Evolutionary conservation across 2,329 filamentous ascomycete species (phyloP), one percentile per base, ranked within the genome.

Genomic region (Neophaeococcomyces mojaviensis): DNA sequence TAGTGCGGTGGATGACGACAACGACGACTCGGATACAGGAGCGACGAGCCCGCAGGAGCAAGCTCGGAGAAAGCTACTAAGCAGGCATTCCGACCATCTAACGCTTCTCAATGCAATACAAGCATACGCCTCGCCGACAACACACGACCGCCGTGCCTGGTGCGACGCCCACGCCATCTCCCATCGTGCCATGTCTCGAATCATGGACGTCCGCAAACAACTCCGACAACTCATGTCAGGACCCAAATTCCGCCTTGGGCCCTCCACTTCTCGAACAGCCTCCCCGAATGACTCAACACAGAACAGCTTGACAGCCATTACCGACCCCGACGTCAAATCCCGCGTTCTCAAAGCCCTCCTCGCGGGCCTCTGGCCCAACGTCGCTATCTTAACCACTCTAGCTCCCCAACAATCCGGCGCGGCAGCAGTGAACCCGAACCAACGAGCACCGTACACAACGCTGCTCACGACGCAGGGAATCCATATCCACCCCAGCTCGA

Each of bases 171-270:
- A 79, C 53, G 68, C 78, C 50, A 73, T 82, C 9, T 77, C 71
- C 2, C 79, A 82, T 54, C 70, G 79, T 32, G 78, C 79, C 3
- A 82, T 83, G 79, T 75, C 78, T 53, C 76, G 73, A 13, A 78
- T 81, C 3, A 79, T 82, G 77, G 72, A 58, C 42, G 55, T 58
- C 1, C 37, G 52, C 58, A 59, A 53, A 53, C 55, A 58, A 34
- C 43, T 58, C 30, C 47, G 43, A 1, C 38, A 44, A 4, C 36
- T 56, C 24, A 54, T 55, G 53, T 31, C 22, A 4, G 28, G 15
- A 20, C 19, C 22, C 4, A 44, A 22, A n/a, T 37, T 33, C 19
- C 41, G 32, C 9, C 33, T 44, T n/a, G 18, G 10, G 5, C 5
- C 24, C 10, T n/a, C 20, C 6, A n/a, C 37, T 6, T 20, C 49